phyloP scores from a whole-genome alignment of 306 rosid species.

The Carpinus fangiana region DNA sequence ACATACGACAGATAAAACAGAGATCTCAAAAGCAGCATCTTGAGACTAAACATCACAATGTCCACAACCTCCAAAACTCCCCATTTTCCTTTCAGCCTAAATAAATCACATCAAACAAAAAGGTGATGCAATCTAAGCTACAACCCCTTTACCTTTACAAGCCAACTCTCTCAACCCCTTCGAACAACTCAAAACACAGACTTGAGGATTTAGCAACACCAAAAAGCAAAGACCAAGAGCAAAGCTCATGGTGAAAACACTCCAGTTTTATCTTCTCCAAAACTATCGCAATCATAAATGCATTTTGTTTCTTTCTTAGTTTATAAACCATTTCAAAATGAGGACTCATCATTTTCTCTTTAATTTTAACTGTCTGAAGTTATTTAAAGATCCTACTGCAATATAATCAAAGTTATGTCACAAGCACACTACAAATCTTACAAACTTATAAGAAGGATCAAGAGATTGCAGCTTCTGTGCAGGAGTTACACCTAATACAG shows the following conservation, averaged over 20 bases:
- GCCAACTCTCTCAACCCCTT: background rate
- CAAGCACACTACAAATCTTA: background rate
- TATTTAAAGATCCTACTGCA: background rate
- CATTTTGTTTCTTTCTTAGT: background rate
- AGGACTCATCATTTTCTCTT: background rate
- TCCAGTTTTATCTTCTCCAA: background rate
- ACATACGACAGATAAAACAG: too few relatives aligned
- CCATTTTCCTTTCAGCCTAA: background rate
- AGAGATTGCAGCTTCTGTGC: constrained; percentile 3
- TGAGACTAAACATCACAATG: background rate
- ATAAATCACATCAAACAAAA: background rate
- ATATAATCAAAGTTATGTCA: background rate
- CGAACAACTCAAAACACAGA: background rate
- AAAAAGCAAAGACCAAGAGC: background rate
- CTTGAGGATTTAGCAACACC: background rate
- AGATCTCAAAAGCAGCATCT: too few relatives aligned
- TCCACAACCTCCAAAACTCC: background rate
- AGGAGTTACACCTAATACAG: background rate
- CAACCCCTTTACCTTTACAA: background rate
- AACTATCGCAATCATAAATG: background rate
- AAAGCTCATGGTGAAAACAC: background rate
- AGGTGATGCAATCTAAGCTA: background rate
- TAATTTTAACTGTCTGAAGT: background rate
- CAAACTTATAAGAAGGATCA: constrained; percentile 6
- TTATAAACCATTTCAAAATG: background rate